Conservation (phyloP, 495 filamentous ascomycete genomes). For the Trichoderma orchidacearum region DNA sequence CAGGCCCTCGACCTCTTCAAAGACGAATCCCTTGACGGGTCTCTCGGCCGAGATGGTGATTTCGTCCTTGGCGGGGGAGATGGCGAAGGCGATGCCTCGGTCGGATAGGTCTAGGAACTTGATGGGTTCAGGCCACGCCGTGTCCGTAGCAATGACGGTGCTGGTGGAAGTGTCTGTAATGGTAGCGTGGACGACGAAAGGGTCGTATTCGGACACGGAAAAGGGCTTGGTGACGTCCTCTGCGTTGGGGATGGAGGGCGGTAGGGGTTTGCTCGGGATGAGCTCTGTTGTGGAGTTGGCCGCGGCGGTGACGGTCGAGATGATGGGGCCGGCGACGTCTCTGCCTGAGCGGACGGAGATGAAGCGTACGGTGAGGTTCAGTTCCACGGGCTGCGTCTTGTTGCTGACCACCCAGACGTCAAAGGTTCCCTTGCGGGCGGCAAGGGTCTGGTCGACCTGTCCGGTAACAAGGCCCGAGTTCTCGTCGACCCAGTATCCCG, state of each 20-base stretch:
- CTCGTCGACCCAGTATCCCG: constrained; percentile 8
- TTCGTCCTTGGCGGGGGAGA: neutral
- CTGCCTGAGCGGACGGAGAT: constrained; percentile 52
- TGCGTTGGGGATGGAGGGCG: neutral
- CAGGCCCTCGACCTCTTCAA: constrained; percentile 26
- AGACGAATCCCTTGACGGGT: constrained; percentile 34
- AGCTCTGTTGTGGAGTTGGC: constrained; percentile 27
- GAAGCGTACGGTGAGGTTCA: constrained; percentile 44
- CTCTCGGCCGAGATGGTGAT: constrained; percentile 19
- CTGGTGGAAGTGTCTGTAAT: constrained; percentile 25
- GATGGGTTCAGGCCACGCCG: constrained; percentile 71
- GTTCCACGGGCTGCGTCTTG: constrained; percentile 23
- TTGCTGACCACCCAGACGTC: constrained; percentile 62
- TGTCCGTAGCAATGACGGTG: constrained; percentile 42
- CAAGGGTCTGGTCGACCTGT: constrained; percentile 33
- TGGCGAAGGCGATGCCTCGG: constrained; percentile 14
- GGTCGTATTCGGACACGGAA: constrained; percentile 13
- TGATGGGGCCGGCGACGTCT: constrained; percentile 39
- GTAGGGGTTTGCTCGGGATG: constrained; percentile 7
- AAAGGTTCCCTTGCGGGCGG: constrained; percentile 35
- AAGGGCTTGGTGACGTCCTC: constrained; percentile 9
- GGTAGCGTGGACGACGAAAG: constrained; percentile 34
- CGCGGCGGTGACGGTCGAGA: constrained; percentile 8
- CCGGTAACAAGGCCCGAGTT: constrained; percentile 18
- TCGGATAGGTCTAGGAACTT: constrained; percentile 57